These are phyloP conservation scores for Xerocomus spinulosus DNA, from an alignment of 768 basidiomycete genomes.

Conservation along the genomic window DNA sequence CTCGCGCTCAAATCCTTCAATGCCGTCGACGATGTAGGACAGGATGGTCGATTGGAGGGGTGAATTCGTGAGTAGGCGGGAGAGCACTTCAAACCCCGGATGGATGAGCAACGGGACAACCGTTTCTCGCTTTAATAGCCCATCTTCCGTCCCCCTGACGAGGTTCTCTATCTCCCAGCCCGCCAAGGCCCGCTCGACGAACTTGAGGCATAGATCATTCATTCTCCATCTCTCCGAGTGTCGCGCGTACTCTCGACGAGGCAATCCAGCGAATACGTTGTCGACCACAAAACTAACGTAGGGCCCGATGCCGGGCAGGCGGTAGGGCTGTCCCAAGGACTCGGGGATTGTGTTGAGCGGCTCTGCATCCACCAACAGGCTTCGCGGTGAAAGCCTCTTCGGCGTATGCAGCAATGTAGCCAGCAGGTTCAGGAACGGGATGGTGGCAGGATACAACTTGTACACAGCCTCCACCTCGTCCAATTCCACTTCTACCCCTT, in stretches of 20 bases:
- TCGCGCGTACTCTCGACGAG: conserved; percentile 67
- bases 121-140: conserved; percentile 44
- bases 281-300: conserved; percentile 87
- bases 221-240: conserved; percentile 82
- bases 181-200: conserved; percentile 78
- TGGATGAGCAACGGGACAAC: conserved; percentile 61
- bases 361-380: conserved; percentile 53
- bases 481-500: conserved; percentile 82
- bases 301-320: conserved; percentile 74
- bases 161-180: conserved; percentile 78
- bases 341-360: conserved; percentile 76
- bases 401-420: conserved; percentile 80
- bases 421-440: conserved; percentile 81
- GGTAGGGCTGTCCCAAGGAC: conserved; percentile 71
- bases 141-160: conserved; percentile 53
- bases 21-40: conserved; percentile 75
- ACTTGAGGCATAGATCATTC: conserved; percentile 79
- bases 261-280: conserved; percentile 77
- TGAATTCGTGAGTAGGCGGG: conserved; percentile 68
- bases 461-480: conserved; percentile 81
- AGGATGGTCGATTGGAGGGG: conserved; percentile 70
- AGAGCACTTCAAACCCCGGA: conserved; percentile 85
- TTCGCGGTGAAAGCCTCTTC: conserved; percentile 61
- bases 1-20: conserved; percentile 70
- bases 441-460: conserved; percentile 81